These are phyloP conservation scores for Citrus inodora DNA, from an alignment of 345 rosid species.

Conservation along the genomic window DNA sequence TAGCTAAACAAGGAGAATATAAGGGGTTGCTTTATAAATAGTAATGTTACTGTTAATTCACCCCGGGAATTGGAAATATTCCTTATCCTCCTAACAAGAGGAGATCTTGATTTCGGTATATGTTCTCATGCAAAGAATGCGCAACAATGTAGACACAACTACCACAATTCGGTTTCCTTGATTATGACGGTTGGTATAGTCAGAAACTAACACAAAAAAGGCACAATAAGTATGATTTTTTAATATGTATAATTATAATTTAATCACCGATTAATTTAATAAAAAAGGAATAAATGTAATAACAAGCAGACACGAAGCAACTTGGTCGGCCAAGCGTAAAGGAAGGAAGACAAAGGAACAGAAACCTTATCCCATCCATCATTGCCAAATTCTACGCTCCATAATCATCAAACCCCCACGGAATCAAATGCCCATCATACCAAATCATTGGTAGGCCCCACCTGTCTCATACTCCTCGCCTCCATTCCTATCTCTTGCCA, in stretches of 20 bases:
- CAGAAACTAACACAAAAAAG: background rate
- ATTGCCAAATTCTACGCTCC: slow-evolving; percentile 50
- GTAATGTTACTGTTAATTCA: background rate
- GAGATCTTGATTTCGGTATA: background rate
- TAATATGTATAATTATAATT: background rate
- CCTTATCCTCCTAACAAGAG: background rate
- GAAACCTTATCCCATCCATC: slow-evolving; percentile 17
- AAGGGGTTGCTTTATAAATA: background rate
- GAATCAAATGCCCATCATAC: slow-evolving; percentile 54
- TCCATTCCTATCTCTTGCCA: background rate
- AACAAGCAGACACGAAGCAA: slow-evolving; percentile 1
- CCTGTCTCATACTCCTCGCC: slow-evolving; percentile 8
- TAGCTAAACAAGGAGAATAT: no score
- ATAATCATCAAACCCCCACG: slow-evolving; percentile 42
- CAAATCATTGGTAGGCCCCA: slow-evolving; percentile 58
- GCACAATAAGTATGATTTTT: background rate
- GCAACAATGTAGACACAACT: slow-evolving; percentile 2
- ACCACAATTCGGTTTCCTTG: slow-evolving; percentile 5
- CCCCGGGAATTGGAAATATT: background rate
- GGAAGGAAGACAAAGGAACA: background rate
- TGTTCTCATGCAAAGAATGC: background rate
- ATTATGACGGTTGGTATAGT: slow-evolving; percentile 6
- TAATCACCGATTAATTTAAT: background rate
- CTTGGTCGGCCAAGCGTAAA: slow-evolving; percentile 21
- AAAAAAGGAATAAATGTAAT: background rate